phyloP scores from a whole-genome alignment of 257 asterid species.

The Scutellaria galericulata region DNA sequence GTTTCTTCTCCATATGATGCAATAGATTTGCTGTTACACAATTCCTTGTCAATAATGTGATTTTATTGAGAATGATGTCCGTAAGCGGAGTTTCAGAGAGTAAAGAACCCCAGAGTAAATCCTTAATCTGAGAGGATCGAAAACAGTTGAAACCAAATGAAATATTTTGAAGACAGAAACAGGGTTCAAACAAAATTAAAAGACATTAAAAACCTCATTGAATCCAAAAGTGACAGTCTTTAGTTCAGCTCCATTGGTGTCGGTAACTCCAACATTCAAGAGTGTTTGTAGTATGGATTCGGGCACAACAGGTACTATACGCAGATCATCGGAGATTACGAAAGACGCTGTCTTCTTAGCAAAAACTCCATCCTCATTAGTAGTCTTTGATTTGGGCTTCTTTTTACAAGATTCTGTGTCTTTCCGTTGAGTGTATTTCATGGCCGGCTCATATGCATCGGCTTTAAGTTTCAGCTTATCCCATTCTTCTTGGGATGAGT shows the following conservation, averaged over 20 bases:
- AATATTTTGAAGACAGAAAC: neutral
- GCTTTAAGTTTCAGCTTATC: too few species aligned
- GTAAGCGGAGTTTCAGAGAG: slow-evolving; percentile 28
- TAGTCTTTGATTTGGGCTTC: neutral
- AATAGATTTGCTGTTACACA: neutral
- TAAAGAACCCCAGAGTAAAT: neutral
- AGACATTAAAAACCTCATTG: neutral
- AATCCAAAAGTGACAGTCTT: slow-evolving; percentile 8
- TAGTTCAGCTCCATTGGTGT: neutral
- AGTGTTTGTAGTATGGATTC: neutral
- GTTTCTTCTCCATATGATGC: neutral
- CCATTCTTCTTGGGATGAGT: neutral
- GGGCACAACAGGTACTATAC: slow-evolving; percentile 7
- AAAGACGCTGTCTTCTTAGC: neutral
- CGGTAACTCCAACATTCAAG: slow-evolving; percentile 6
- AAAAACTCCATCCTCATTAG: slow-evolving; percentile 1
- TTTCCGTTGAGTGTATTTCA: neutral
- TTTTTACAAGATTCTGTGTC: neutral
- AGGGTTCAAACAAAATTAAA: neutral
- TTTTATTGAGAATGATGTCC: neutral
- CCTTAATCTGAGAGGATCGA: neutral
- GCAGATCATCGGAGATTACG: slow-evolving; percentile 28
- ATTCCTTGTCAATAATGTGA: neutral
- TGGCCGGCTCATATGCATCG: too few species aligned
- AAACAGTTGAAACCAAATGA: neutral